A percentile compares a stretch with the other conserved stretches of the same genome.
Conservation (phyloP, 1,139 yeast species). For the Geotrichum citri-aurantii region DNA sequence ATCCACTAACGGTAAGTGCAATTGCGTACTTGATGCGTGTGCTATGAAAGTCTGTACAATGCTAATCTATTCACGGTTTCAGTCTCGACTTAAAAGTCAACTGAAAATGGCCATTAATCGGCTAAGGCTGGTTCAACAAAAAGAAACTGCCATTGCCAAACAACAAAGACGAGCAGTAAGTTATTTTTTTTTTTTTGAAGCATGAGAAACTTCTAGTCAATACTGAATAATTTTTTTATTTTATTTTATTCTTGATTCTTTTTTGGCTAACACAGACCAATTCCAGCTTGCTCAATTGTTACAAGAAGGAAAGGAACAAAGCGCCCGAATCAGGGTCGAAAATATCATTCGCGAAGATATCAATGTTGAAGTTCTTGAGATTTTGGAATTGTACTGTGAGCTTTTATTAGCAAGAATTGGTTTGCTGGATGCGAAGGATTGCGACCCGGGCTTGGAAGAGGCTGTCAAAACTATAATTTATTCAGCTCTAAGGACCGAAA, state of each 20-base stretch:
- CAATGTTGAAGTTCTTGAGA: constrained; percentile 73
- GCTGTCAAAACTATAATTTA: constrained; percentile 68
- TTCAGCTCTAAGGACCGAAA: constrained; percentile 66
- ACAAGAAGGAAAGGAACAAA: constrained; percentile 66
- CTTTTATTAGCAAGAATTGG: constrained; percentile 69
- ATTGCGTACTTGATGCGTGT: neutral
- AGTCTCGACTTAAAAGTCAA: constrained; percentile 55
- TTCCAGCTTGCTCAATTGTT: constrained; percentile 59
- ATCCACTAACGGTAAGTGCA: constrained; percentile 21
- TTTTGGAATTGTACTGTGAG: constrained; percentile 78
- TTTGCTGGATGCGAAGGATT: constrained; percentile 44
- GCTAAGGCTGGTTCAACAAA: constrained; percentile 72
- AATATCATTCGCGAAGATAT: constrained; percentile 82
- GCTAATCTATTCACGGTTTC: neutral
- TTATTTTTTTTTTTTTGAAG: neutral
- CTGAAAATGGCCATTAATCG: constrained; percentile 78
- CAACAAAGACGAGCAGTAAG: constrained; percentile 61
- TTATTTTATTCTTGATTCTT: too few species aligned
- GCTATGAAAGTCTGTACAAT: neutral
- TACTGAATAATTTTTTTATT: too few species aligned
- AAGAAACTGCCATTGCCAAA: constrained; percentile 74
- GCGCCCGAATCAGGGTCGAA: constrained; percentile 81
- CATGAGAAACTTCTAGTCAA: too few species aligned
- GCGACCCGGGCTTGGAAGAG: constrained; percentile 65
- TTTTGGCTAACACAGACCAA: neutral